Base-by-base conservation (phyloP, 2,329 filamentous ascomycete species). In the Colletotrichum sp. region DNA sequence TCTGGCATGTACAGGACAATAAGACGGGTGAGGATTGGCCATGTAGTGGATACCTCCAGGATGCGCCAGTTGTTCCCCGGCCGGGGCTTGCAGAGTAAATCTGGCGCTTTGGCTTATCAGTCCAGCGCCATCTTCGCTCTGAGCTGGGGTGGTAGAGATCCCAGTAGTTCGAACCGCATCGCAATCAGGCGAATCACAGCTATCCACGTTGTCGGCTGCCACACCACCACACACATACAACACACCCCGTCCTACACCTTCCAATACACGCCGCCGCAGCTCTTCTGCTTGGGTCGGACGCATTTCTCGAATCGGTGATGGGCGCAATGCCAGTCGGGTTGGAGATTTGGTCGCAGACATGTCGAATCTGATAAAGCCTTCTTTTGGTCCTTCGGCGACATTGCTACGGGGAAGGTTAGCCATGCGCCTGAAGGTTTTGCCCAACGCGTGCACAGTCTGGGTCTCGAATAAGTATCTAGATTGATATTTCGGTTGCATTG, bases 201-300 rank as follows among this genome's bases (percentile, higher is more conserved):
- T 60, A 78, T 72, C 77, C 77, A 78, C 77, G 77, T 78, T 71
- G 73, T 69, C 60, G 72, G 48, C 76, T 30, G 61, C 72, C 75
- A 77, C 76, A 74, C 76, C 74, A 77, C 67, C 69, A 48, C 43
- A 48, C 15, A 48, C 16, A 32, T 24, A 57, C 58, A 61, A 67
- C 55, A 57, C 69, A 72, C 18, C 71, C 30, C 32, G 16, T 32
- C 43, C 69, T 58, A 72, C 69, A 55, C 24, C 73, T 63, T 58
- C 69, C 34, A 67, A 38, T 38, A 61, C 48, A 58, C 48, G 58
- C 72, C 67, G 67, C 72, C 36, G 34, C 26, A 24, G 28, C 30
- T 57, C n/a, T 34, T 26, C 43, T 60, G 8, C 34, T 48, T 16
- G 72, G 60, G 43, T 24, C 61, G 61, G 52, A 32, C 68, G 67